Base-by-base conservation (phyloP, 768 basidiomycete genomes). In the Pleurotus ostreatus region DNA sequence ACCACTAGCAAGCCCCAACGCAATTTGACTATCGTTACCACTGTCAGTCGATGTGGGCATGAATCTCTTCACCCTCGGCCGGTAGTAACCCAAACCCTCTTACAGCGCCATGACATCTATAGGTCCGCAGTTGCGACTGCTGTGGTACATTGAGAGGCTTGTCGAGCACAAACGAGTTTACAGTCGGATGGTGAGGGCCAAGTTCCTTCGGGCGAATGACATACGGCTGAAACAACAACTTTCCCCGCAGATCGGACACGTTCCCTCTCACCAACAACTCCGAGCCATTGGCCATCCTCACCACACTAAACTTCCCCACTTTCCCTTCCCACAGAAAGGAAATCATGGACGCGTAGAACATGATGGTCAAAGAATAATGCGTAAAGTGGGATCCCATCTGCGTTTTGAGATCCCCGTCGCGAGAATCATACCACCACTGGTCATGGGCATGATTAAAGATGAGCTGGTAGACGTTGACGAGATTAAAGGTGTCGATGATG, bases 141-240 rank as follows among this genome's bases (percentile, higher is more conserved):
- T 44, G 8, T 13, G 5, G 5, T 22, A 15, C 46, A 3, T 15
- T 6, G 6, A 7, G n/a, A 47, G 9, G 12, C 30, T 39, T 12
- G 4, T 53, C 51, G 7, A 53, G n/a, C 3, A 53, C 51, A 20
- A 53, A 39, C 8, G 51, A 39, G 39, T 53, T 53, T 6, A 53
- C 20, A 15, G 51, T 53, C n/a, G 51, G 51, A 8, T 39, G n/a
- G 11, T n/a, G 15, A 15, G 22, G 1, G 1, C 12, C 23, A 20
- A 53, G 13, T 38, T 15, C 23, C 39, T 40, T 53, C 39, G 51
- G 51, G 9, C 51, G 37, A 41, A 53, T 9, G 12, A 53, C 51
- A n/a, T 41, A 41, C 15, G 51, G 51, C 39, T 53, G 37, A 23
- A 53, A 53, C 18, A 53, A 16, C 15, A 30, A 22, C 39, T 53